Percentiles rank a stretch among this genome's conserved stretches.
Conservation (phyloP, 352 stramenopile genomes). For the Pythium insidiosum region DNA sequence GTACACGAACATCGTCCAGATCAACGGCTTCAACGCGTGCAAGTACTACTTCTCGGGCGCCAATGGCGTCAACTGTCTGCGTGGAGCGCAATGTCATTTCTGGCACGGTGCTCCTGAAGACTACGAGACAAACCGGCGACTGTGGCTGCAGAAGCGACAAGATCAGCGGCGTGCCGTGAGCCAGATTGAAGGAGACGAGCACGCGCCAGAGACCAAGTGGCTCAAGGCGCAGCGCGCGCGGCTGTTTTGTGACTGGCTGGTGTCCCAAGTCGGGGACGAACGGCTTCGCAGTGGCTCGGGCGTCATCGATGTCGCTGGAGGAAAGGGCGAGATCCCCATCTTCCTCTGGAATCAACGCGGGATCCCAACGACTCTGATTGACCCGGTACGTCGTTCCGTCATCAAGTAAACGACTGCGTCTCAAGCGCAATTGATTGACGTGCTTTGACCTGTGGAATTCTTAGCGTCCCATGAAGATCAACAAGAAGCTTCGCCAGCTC, state of each 20-base stretch:
- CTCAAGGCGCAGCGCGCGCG: constrained; percentile 66
- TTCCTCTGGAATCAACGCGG: constrained; percentile 73
- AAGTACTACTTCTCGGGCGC: constrained; percentile 83
- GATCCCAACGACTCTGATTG: constrained; percentile 77
- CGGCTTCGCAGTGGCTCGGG: constrained; percentile 38
- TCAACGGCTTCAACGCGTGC: constrained; percentile 74
- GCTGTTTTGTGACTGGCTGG: constrained; percentile 79
- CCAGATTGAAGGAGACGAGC: constrained; percentile 44
- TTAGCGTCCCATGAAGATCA: constrained; percentile 72
- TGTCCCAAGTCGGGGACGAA: constrained; percentile 42
- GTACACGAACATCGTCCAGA: constrained; percentile 80
- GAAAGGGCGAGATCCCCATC: constrained; percentile 83
- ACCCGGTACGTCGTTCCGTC: constrained; percentile 43
- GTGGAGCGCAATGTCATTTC: constrained; percentile 70
- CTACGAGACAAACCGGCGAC: constrained; percentile 51
- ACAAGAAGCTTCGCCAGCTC: constrained; percentile 64
- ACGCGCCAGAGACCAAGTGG: constrained; percentile 57
- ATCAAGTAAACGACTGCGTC: no score
- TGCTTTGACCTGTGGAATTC: neutral
- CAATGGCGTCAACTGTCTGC: constrained; percentile 44
- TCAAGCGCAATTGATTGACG: neutral
- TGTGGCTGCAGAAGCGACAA: constrained; percentile 61
- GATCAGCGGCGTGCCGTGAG: constrained; percentile 46
- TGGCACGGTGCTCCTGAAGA: constrained; percentile 59
- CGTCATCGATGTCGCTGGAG: constrained; percentile 84